Base-by-base conservation (phyloP, 176 grass and related monocot genomes). In the Hordeum vulgare region DNA sequence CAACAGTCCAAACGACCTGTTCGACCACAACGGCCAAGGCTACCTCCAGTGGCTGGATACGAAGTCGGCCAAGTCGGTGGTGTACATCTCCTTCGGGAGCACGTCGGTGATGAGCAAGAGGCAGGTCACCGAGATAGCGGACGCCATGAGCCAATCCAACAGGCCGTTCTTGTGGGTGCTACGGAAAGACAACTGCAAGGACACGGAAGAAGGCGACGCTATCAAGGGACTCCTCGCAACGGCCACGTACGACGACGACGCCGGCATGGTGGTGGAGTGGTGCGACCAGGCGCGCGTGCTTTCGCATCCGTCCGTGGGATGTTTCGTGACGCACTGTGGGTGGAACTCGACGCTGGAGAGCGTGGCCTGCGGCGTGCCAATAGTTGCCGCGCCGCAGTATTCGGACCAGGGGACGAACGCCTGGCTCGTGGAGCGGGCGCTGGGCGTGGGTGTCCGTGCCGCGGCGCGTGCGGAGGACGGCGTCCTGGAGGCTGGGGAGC, bases 51-150 rank as follows among this genome's bases (percentile, higher is more conserved):
- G 95, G 95, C 75, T 97, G 1, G 74, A 80, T 6, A 51, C 88
- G 8, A 87, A 84, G 58, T 79, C 84, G 17, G 84, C 73, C 8
- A 89, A 51, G 34, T 97, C 92, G 41, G 90, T 93, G 12, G 79
- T 96, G 26, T 96, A 96, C 80, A 88, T 96, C 78, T 96, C 95
- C 1, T 97, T 94, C 76, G 95, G 95, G 31, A 97, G 92, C 92
- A 24, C 86, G 23, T 67, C 81, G 33, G 26, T 77, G 86, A 79
- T 89, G 83, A 92, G 76, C 79, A 89, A 44, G 78, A 45, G 39
- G 5, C 95, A 94, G 80, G 47, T 83, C 49, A 78, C 86, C 41
- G 88, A 97, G 84, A 71, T 97, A 23, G 11, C 58, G 0, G 26
- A 13, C 17, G 90, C 83, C 37, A 83, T 94, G 77, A 79, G 61